Percentiles rank a stretch among this genome's conserved stretches.
Evolutionary conservation across 2,329 filamentous ascomycete genomes (phyloP).

Genomic region (Plectosphaerella sp.): DNA sequence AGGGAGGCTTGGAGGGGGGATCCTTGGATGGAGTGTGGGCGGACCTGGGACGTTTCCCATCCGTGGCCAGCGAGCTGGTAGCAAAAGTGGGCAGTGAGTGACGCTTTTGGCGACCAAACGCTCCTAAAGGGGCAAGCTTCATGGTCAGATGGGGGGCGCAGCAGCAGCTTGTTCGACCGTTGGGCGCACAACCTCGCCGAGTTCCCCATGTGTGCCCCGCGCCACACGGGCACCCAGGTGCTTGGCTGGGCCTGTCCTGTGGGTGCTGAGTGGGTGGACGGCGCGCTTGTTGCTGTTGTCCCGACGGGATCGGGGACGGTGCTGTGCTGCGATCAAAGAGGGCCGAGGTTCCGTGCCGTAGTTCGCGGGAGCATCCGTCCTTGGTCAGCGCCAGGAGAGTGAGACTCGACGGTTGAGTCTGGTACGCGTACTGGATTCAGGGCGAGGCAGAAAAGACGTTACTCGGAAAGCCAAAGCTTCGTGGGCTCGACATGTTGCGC

Average conservation of each 20-base stretch:
- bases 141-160: conserved; percentile 2
- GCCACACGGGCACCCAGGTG: background rate
- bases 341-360: background rate
- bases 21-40: background rate
- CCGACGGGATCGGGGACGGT: background rate
- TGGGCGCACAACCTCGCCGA: background rate
- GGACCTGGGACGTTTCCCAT: background rate
- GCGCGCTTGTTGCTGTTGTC: background rate
- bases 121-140: background rate
- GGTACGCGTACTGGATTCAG: no score
- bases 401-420: no score
- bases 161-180: background rate
- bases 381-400: no score
- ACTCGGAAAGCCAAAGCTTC: no score
- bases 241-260: background rate
- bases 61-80: background rate
- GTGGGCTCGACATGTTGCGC: no score
- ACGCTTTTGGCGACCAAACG: background rate
- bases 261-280: background rate
- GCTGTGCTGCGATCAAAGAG: background rate
- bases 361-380: background rate
- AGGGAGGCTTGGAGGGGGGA: background rate
- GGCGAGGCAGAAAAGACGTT: no score
- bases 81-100: background rate
- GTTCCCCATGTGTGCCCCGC: background rate